Evolutionary conservation across 2,329 filamentous ascomycete species (phyloP).

Genomic region (Lasiodiplodia gonubiensis): DNA sequence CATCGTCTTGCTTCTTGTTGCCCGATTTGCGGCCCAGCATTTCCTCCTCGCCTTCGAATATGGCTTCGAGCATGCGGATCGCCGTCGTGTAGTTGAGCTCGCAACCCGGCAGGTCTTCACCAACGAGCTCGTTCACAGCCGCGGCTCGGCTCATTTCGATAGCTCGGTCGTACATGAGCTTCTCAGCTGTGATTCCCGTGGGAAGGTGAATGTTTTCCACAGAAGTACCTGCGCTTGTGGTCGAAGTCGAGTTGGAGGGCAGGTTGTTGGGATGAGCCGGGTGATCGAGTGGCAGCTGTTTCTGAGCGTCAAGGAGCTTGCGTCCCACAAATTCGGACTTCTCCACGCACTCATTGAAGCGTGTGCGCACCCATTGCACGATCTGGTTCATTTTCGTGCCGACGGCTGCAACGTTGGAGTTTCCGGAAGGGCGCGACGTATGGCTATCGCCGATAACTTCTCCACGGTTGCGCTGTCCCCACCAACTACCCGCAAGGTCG

Average conservation of each 20-base stretch:
- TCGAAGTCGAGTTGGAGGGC: conserved; percentile 62
- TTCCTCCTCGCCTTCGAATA: conserved; percentile 79
- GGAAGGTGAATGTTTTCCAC: conserved; percentile 83
- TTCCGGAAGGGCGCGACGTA: conserved; percentile 37
- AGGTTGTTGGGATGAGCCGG: conserved; percentile 85
- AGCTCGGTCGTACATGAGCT: conserved; percentile 96
- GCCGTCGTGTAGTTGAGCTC: conserved; percentile 93
- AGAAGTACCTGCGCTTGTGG: conserved; percentile 62
- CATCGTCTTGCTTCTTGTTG: conserved; percentile 57
- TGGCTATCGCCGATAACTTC: conserved; percentile 57
- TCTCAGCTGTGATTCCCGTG: conserved; percentile 90
- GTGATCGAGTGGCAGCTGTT: conserved; percentile 80
- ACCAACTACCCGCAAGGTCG: conserved; percentile 93
- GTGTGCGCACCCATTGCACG: conserved; percentile 90
- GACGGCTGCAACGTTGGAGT: conserved; percentile 49
- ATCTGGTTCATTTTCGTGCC: conserved; percentile 83
- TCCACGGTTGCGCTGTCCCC: conserved; percentile 76
- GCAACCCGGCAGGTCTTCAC: conserved; percentile 84
- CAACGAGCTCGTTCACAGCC: conserved; percentile 93
- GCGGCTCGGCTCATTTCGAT: conserved; percentile 95
- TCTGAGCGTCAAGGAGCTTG: conserved; percentile 85
- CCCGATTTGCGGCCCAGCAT: conserved; percentile 49
- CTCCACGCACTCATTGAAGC: conserved; percentile 96
- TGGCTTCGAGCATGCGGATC: conserved; percentile 92
- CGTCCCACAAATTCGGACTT: conserved; percentile 94